Base-by-base conservation (phyloP, 73 alveolate species). In the Paramecium tetraurelia region DNA sequence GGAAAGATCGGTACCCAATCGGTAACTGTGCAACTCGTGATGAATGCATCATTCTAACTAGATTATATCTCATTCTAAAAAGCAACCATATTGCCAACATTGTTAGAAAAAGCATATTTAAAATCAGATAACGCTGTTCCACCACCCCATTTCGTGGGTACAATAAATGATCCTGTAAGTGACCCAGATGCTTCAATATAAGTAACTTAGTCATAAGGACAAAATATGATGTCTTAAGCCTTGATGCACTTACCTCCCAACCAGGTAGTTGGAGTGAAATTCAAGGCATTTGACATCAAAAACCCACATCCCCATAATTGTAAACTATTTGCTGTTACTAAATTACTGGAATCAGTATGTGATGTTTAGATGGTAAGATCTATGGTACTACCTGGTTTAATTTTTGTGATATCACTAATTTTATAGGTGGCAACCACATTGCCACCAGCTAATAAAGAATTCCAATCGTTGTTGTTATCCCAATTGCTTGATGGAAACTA, bases 281-380 rank as follows among this genome's bases (percentile, higher is more conserved):
- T 4, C 24, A 3, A 18, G 1, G 72, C 72, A 18, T 46, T 46
- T 22, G 90, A 44, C 43, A 80, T 80, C 3, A 41, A 20, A 41
- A 80, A 80, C 2, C 90, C 90, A 44, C 76, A 9, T 44, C 90
- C 90, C 90, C 90, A 80, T 22, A 44, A n/a, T 7, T 29, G 5
- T 12, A 7, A 41, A 38, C 75, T 9, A 80, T 80, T 80, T 10
- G 4, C 1, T 14, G 1, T 31, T 2, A 80, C 72, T 40, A 80
- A 9, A 48, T 80, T 80, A 18, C 63, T 22, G 14, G 90, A 0
- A 80, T 80, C 90, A 80, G 75, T 80, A 48, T 80, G 90, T 20
- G 8, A 10, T 11, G 90, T 24, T 24, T 8, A 22, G 7, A 80
- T 80, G 5, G 27, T 14, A 20, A 80, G 10, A n/a, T 21, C 33